phyloP scores from a whole-genome alignment of 768 basidiomycete species.

The Boletales sp. region DNA sequence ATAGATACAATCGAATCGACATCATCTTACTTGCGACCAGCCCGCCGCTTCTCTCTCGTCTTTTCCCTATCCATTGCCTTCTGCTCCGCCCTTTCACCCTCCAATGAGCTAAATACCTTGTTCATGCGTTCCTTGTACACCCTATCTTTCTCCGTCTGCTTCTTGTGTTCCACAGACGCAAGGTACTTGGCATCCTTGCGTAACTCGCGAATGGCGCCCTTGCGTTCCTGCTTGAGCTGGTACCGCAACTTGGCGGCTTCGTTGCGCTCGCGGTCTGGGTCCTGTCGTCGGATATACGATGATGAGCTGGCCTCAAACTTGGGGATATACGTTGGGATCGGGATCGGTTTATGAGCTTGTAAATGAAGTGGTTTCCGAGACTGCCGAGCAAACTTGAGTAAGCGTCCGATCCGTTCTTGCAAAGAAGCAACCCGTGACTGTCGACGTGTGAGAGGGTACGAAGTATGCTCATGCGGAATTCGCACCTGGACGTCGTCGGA shows the following conservation, averaged over 20 bases:
- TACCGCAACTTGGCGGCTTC: conserved; percentile 80
- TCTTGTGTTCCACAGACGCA: conserved; percentile 80
- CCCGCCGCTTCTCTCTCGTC: conserved; percentile 66
- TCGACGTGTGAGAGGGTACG: conserved; percentile 9
- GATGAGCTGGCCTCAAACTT: conserved; percentile 83
- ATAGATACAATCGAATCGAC: too few relatives aligned
- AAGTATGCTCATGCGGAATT: background rate
- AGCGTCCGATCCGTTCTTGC: conserved; percentile 49
- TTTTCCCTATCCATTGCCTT: conserved; percentile 89
- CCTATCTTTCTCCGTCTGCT: conserved; percentile 80
- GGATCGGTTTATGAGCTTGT: conserved; percentile 94
- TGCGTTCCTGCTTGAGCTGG: conserved; percentile 92
- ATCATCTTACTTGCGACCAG: conserved; percentile 60
- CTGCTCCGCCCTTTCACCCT: conserved; percentile 90
- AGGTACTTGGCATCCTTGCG: conserved; percentile 95
- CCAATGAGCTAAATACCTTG: conserved; percentile 70
- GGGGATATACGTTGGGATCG: conserved; percentile 89
- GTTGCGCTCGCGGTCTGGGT: conserved; percentile 91
- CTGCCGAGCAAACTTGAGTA: conserved; percentile 71
- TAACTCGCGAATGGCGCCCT: conserved; percentile 94
- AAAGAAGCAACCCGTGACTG: conserved; percentile 48
- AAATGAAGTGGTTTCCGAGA: conserved; percentile 75
- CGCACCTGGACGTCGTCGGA: conserved; percentile 55
- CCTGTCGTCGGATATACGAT: conserved; percentile 72
- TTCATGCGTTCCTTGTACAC: conserved; percentile 82